These are phyloP conservation scores for Boletus semigastroideus DNA, from an alignment of 1,284 basidiomycete species.

Conservation along the genomic window DNA sequence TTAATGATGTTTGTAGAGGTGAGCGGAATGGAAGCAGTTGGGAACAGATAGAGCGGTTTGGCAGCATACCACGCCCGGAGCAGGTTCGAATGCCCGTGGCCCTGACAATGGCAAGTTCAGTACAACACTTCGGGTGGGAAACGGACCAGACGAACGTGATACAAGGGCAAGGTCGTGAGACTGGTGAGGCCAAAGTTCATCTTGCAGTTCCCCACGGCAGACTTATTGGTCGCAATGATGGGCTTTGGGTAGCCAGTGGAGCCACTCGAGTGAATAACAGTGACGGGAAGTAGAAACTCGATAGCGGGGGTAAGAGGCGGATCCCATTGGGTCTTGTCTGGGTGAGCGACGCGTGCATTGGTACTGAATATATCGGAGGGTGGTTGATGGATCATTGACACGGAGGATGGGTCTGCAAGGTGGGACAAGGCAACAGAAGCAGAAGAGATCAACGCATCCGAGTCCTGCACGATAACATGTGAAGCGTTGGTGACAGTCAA, in stretches of 20 bases:
- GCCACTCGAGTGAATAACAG: conserved; percentile 63
- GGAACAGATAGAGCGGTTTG: conserved; percentile 51
- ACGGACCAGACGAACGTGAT: conserved; percentile 36
- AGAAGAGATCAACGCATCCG: conserved; percentile 11
- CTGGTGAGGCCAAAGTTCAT: conserved; percentile 47
- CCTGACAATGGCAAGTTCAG: conserved; percentile 11
- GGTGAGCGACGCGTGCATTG: conserved; percentile 29
- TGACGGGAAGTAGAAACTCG: conserved; percentile 44
- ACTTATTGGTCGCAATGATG: conserved; percentile 42
- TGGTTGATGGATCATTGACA: conserved; percentile 27
- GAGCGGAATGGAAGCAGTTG: conserved; percentile 46
- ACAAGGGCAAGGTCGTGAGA: conserved; percentile 43
- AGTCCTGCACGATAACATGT: conserved; percentile 40
- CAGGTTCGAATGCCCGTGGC: conserved; percentile 24
- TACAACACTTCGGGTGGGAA: background rate
- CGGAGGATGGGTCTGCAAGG: conserved; percentile 19
- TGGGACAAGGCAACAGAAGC: conserved; percentile 17
- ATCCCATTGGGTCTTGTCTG: conserved; percentile 36
- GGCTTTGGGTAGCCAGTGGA: conserved; percentile 51
- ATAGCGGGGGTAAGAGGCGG: conserved; percentile 43
- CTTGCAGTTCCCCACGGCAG: conserved; percentile 37
- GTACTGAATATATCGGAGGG: conserved; percentile 14
- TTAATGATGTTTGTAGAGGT: conserved; percentile 49
- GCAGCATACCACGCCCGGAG: conserved; percentile 40
- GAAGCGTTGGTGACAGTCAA: conserved; percentile 46